These are phyloP conservation scores for Tricholoma bakamatsutake DNA, from an alignment of 768 basidiomycete species.

Conservation along the genomic window DNA sequence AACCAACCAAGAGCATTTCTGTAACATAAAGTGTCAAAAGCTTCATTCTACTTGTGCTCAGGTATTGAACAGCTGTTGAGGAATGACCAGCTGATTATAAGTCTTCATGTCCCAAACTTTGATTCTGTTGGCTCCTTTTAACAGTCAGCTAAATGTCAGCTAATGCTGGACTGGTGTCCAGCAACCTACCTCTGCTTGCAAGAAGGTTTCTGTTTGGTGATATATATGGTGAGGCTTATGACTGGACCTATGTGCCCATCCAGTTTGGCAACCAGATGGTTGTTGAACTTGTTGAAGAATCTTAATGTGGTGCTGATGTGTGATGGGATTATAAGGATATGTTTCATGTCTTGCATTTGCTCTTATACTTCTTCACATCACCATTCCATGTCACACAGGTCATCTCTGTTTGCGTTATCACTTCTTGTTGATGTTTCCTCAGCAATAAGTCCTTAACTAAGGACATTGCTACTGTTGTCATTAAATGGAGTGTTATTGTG, in stretches of 20 bases:
- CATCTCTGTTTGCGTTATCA: too few relatives aligned
- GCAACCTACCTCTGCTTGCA: slow-evolving; percentile 14
- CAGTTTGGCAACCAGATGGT: slow-evolving; percentile 1
- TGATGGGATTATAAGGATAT: background rate
- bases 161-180: background rate
- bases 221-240: slow-evolving; percentile 12
- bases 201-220: slow-evolving; percentile 12
- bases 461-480: too few relatives aligned
- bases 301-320: background rate
- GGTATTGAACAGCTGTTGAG: background rate
- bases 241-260: slow-evolving; percentile 9
- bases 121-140: background rate
- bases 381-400: too few relatives aligned
- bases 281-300: slow-evolving; percentile 5
- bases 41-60: background rate
- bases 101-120: background rate
- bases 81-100: background rate
- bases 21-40: background rate
- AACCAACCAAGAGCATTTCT: background rate
- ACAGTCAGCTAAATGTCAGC: background rate
- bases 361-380: background rate
- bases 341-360: background rate
- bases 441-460: too few relatives aligned
- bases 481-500: too few relatives aligned
- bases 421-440: too few relatives aligned